A percentile compares a stretch with the other conserved stretches of the same genome.
Evolutionary conservation across 495 filamentous ascomycete genomes (phyloP).

Genomic region (Hypoxylon lenormandii): DNA sequence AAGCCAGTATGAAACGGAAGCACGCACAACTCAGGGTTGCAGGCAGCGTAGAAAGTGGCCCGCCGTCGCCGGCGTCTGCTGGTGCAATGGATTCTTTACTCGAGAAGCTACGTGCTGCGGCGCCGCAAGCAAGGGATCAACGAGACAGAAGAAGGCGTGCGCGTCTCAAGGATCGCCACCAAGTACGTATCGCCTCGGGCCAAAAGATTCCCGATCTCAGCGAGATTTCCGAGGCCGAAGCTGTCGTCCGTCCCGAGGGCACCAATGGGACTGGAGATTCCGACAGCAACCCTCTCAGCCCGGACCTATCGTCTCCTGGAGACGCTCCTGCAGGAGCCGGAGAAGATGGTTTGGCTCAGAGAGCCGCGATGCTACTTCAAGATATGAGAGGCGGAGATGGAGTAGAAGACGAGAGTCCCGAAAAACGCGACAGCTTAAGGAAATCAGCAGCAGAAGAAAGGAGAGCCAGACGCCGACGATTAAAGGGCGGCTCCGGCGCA

Average conservation of each 20-base stretch:
- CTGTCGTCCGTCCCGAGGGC: slow-evolving; percentile 39
- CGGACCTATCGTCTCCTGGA: slow-evolving; percentile 52
- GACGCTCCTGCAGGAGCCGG: slow-evolving; percentile 64
- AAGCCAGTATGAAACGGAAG: slow-evolving; percentile 90
- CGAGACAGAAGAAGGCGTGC: slow-evolving; percentile 88
- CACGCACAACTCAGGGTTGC: slow-evolving; percentile 73
- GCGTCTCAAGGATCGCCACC: slow-evolving; percentile 87
- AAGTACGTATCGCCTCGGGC: slow-evolving; percentile 88
- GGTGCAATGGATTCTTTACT: slow-evolving; percentile 98
- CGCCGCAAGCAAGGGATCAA: slow-evolving; percentile 86
- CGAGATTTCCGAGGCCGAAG: slow-evolving; percentile 64
- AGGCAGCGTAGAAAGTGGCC: slow-evolving; percentile 60
- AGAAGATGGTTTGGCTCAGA: slow-evolving; percentile 81
- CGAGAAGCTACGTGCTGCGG: slow-evolving; percentile 92
- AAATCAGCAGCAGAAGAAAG: slow-evolving; percentile 60
- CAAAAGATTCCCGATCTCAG: slow-evolving; percentile 80
- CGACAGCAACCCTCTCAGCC: slow-evolving; percentile 54
- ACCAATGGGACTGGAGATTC: slow-evolving; percentile 45
- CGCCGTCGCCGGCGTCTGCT: slow-evolving; percentile 77
- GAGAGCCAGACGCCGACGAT: slow-evolving; percentile 48
- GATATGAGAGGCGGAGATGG: slow-evolving; percentile 76
- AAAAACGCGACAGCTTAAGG: slow-evolving; percentile 68
- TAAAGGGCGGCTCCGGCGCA: slow-evolving; percentile 44
- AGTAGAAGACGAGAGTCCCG: slow-evolving; percentile 67
- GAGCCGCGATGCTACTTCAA: slow-evolving; percentile 83